Base-by-base conservation (phyloP, 2,329 filamentous ascomycete species). In the Botrytis pseudocinerea region DNA sequence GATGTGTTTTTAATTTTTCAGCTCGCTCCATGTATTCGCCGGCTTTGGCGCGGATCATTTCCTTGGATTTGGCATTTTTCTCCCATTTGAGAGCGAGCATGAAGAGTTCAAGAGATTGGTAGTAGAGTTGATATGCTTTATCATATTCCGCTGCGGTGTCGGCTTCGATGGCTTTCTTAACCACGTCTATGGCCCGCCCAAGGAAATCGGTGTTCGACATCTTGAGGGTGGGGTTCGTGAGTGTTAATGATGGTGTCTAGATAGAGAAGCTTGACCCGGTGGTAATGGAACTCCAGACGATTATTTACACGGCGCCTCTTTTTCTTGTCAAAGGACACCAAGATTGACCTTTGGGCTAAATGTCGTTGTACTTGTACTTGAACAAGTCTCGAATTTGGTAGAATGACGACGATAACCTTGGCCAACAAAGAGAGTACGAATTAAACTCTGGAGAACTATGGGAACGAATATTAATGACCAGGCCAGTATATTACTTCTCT, bases 11-110 rank as follows among this genome's bases (percentile, higher is more conserved):
- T 76, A 99, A 89, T 86, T 98, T 98, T 86, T 99, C 96, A 76
- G 96, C 96, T 76, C 96, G 93, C 84, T 98, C 95, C 92, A 99
- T 97, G 87, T 99, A 99, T 82, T 98, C 95, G 79, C 88, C 93
- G 32, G 95, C 94, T 86, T 98, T 98, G 79, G 93, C 90, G 78
- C 96, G 92, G 83, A 99, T 98, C 89, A 97, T 97, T 82, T 97
- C 94, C 86, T 98, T 98, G 76, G 94, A 95, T 79, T 95, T 95
- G 76, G 93, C 91, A 85, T 98, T 98, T 89, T 98, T 99, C 86
- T 99, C 96, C 95, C 95, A 99, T 87, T 99, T 99, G 74, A 99
- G 88, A 48, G 96, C 96, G 75, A 98, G 92, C 93, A 99, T 97
- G 87, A 98, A 99, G 73, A 98, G 90, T 84, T 99, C 95, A 78